Evolutionary conservation across 345 rosid species (phyloP).

Genomic region (Gossypium stocksii): DNA sequence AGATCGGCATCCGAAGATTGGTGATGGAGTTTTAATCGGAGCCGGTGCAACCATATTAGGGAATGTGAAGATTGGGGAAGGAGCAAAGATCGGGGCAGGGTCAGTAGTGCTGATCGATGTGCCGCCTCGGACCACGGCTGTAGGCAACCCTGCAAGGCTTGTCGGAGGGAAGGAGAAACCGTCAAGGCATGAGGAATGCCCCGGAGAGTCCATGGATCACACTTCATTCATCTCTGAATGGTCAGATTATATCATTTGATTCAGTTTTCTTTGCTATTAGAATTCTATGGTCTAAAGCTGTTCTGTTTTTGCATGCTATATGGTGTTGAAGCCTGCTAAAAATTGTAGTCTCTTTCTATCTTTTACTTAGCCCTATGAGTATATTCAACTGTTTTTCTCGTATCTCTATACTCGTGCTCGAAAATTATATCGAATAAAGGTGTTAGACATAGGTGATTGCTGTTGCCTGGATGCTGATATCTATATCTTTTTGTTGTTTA

Average conservation of each 20-base stretch:
- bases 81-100: slow-evolving; percentile 93
- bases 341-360: background rate
- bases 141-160: slow-evolving; percentile 92
- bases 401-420: background rate
- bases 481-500: background rate
- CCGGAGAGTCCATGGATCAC: slow-evolving; percentile 97
- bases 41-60: slow-evolving; percentile 94
- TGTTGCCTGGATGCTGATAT: background rate
- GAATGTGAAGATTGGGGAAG: slow-evolving; percentile 71
- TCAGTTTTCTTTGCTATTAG: background rate
- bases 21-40: slow-evolving; percentile 90
- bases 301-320: background rate
- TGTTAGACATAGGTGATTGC: background rate
- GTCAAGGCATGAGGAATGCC: slow-evolving; percentile 57
- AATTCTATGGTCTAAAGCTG: background rate
- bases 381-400: background rate
- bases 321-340: background rate
- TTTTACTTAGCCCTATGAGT: background rate
- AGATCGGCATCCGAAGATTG: slow-evolving; percentile 90
- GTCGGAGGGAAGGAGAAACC: slow-evolving; percentile 87
- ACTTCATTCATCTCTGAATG: slow-evolving; percentile 87
- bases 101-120: slow-evolving; percentile 83
- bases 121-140: slow-evolving; percentile 73
- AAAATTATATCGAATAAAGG: background rate
- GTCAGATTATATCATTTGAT: slow-evolving; percentile 70